Base-by-base conservation (phyloP, 2,329 filamentous ascomycete genomes). In the Verticillium dahliae region DNA sequence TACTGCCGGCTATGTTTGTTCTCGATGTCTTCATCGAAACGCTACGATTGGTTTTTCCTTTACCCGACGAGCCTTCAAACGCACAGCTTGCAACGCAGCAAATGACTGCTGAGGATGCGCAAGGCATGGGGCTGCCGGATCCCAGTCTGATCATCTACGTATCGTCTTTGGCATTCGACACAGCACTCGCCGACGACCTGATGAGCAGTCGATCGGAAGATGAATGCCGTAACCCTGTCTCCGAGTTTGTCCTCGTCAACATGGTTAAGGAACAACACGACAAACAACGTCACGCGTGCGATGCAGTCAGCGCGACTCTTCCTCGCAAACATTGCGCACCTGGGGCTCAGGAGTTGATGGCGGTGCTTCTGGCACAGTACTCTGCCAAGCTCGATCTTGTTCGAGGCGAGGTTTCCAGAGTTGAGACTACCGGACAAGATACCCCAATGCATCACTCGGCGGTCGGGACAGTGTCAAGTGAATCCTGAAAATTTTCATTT, bases 11-110 rank as follows among this genome's bases (percentile, higher is more conserved):
- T 9, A 62, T 58, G 31, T 35, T 62, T 50, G 61, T 62, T 7
- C 50, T 62, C 18, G 61, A 62, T 5, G 52, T 60, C 14, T 62
- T 62, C 15, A 33, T 50, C 18, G 61, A 62, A 7, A 60, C 60
- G 1, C 37, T 62, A 3, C 57, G 52, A 38, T 34, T 60, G 31
- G 60, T 57, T 15, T 61, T 62, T 13, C 61, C 58, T 3, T 54
- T 52, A 52, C 45, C 45, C 18, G 45, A 52, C 45, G 45, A 52
- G 45, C 45, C 45, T 52, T 52, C 45, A n/a, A 52, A 52, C 22
- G 45, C 45, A n/a, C 45, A 52, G 4, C n/a, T 52, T 5, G 45
- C 45, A 18, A 27, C 45, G 13, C 45, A 52, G 45, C n/a, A 52
- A 27, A 52, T 52, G 45, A 52, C 45, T 7, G 45, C 45, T n/a